These are phyloP conservation scores for Cryptococcus sp. DNA, from an alignment of 1,284 basidiomycete genomes.

Conservation along the genomic window DNA sequence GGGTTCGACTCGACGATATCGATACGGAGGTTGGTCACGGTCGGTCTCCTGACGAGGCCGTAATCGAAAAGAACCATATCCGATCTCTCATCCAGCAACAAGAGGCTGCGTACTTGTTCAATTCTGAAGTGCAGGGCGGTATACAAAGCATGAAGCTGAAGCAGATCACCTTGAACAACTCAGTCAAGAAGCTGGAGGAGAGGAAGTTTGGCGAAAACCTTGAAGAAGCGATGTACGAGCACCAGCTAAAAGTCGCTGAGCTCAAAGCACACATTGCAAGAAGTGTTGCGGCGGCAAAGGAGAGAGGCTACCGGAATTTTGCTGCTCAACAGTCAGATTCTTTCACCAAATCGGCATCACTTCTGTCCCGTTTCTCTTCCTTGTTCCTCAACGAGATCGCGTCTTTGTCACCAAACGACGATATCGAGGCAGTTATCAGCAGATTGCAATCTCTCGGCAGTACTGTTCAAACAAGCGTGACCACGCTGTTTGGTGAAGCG, in stretches of 20 bases:
- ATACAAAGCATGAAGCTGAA: conserved; percentile 72
- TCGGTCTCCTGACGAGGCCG: conserved; percentile 33
- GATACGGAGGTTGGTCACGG: conserved; percentile 59
- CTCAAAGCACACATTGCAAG: conserved; percentile 60
- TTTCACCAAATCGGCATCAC: conserved; percentile 55
- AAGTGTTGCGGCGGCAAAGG: conserved; percentile 67
- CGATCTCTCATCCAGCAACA: conserved; percentile 68
- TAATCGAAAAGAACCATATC: conserved; percentile 72
- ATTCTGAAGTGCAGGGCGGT: conserved; percentile 63
- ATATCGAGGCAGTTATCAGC: conserved; percentile 11
- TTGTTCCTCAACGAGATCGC: conserved; percentile 10
- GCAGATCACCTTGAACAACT: conserved; percentile 76
- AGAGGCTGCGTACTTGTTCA: conserved; percentile 65
- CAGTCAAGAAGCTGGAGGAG: conserved; percentile 75
- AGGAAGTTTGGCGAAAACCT: conserved; percentile 63
- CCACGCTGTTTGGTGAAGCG: conserved; percentile 16
- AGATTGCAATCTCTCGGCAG: conserved; percentile 12
- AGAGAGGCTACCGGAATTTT: conserved; percentile 66
- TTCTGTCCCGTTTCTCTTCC: conserved; percentile 15
- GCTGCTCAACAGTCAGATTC: conserved; percentile 67
- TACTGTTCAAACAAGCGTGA: conserved; percentile 13
- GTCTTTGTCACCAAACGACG: conserved; percentile 1
- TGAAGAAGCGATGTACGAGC: conserved; percentile 47
- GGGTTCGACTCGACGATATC: conserved; percentile 67
- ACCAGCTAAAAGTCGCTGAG: conserved; percentile 14